Evolutionary conservation across 306 rosid genomes (phyloP).

Genomic region (Trifolium fragiferum): DNA sequence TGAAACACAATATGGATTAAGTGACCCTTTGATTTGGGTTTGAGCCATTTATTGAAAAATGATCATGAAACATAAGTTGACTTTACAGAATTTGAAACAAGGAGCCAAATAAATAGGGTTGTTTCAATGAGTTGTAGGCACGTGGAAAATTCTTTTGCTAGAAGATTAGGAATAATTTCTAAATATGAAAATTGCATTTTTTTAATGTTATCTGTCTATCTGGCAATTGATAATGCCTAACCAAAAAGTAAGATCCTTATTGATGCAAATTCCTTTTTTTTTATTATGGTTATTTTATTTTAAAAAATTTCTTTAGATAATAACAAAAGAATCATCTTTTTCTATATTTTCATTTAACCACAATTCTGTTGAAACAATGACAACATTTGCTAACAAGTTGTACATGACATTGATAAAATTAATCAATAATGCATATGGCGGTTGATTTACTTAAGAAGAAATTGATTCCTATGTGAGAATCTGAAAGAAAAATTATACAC

Average conservation of each 20-base stretch:
- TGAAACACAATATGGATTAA: conserved; percentile 17
- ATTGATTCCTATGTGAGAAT: too few relatives aligned
- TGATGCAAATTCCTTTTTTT: conserved; percentile 47
- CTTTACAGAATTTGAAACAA: conserved; percentile 15
- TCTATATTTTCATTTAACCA: conserved; percentile 3
- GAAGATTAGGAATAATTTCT: conserved; percentile 38
- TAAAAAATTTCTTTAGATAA: background rate
- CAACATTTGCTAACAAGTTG: conserved; percentile 35
- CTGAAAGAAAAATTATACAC: too few relatives aligned
- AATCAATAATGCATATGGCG: too few relatives aligned
- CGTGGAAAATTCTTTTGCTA: conserved; percentile 54
- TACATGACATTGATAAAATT: too few relatives aligned
- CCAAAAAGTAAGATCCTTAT: conserved; percentile 40
- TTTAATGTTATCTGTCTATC: conserved; percentile 38
- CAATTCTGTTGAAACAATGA: conserved; percentile 1
- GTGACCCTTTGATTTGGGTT: conserved; percentile 49
- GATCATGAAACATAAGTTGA: conserved; percentile 26
- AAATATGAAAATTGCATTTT: conserved; percentile 27
- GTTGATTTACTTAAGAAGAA: too few relatives aligned
- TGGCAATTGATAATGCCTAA: conserved; percentile 17
- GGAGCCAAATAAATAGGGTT: conserved; percentile 31
- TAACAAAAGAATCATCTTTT: conserved; percentile 16
- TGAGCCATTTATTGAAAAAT: conserved; percentile 44
- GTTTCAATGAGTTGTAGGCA: conserved; percentile 43
- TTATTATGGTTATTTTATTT: too few relatives aligned